These are phyloP conservation scores for Dictyophora rubrovolvata DNA, from an alignment of 768 basidiomycete species.

Conservation along the genomic window DNA sequence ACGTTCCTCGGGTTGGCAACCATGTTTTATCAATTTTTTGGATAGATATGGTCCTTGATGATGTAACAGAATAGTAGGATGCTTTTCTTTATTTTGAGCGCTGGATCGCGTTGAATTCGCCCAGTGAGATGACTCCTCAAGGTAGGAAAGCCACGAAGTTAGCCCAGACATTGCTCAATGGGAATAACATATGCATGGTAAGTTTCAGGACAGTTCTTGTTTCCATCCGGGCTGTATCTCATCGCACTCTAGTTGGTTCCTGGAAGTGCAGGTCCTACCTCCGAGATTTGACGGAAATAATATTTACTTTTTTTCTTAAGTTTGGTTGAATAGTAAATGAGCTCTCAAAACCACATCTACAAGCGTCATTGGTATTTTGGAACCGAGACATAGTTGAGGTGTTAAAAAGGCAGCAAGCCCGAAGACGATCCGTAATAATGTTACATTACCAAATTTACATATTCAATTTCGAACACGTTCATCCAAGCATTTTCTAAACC, in stretches of 20 bases:
- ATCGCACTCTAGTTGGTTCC: conserved; percentile 1
- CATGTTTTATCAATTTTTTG: background rate
- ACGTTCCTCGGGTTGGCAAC: background rate
- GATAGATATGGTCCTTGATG: conserved; percentile 87
- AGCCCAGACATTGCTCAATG: conserved; percentile 82
- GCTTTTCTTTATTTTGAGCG: conserved; percentile 1
- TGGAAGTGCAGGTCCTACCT: conserved; percentile 3
- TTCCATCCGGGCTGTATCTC: background rate
- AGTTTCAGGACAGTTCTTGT: conserved; percentile 16
- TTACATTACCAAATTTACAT: background rate
- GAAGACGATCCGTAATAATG: background rate
- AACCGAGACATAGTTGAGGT: background rate
- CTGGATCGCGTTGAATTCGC: background rate
- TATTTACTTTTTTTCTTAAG: too few relatives aligned
- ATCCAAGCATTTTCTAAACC: conserved; percentile 63
- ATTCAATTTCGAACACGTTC: conserved; percentile 28
- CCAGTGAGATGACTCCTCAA: conserved; percentile 77
- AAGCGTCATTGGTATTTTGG: too few relatives aligned
- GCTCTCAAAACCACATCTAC: too few relatives aligned
- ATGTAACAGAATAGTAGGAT: conserved; percentile 91
- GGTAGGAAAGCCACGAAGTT: conserved; percentile 74
- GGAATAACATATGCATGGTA: conserved; percentile 96
- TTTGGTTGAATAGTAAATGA: too few relatives aligned
- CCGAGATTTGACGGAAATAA: background rate
- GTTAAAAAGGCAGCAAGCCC: background rate